phyloP scores from a whole-genome alignment of 768 basidiomycete genomes.

The Hericium erinaceus region DNA sequence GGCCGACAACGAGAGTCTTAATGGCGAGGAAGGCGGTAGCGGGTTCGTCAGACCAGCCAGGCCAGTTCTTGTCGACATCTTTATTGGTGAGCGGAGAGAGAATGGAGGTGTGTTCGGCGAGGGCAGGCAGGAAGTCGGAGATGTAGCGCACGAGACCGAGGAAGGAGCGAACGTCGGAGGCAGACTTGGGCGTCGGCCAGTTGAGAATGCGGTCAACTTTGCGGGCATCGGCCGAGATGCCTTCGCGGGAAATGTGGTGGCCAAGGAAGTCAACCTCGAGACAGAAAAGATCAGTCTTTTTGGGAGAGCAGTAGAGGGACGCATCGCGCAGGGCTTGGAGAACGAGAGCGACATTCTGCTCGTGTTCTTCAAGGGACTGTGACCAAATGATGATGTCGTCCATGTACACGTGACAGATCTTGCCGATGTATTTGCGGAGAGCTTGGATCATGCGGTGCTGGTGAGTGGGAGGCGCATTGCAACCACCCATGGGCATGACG shows the following conservation, averaged over 20 bases:
- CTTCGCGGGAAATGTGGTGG: background rate
- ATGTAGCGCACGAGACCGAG: background rate
- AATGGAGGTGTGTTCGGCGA: background rate
- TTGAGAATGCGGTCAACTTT: background rate
- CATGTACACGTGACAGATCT: background rate
- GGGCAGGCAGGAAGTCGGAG: background rate
- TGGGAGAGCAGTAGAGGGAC: background rate
- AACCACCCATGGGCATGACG: slow-evolving; percentile 19
- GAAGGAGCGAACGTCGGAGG: background rate
- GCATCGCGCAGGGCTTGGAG: background rate
- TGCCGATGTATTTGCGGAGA: background rate
- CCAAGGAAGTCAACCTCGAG: background rate
- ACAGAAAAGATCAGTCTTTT: background rate
- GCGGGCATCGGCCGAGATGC: background rate
- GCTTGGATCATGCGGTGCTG: background rate
- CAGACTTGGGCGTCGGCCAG: background rate
- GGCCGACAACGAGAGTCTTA: slow-evolving; percentile 1
- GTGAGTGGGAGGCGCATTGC: slow-evolving; percentile 22
- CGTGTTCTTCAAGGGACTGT: background rate
- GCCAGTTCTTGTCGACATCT: background rate
- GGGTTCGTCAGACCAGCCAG: no score
- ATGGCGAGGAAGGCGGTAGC: slow-evolving; percentile 1
- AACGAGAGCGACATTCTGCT: background rate
- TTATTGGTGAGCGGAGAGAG: background rate
- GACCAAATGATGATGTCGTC: background rate